A percentile compares a stretch with the other conserved stretches of the same genome.
phyloP scores from a whole-genome alignment of 176 grass and related monocot genomes.

The Microstegium vimineum region DNA sequence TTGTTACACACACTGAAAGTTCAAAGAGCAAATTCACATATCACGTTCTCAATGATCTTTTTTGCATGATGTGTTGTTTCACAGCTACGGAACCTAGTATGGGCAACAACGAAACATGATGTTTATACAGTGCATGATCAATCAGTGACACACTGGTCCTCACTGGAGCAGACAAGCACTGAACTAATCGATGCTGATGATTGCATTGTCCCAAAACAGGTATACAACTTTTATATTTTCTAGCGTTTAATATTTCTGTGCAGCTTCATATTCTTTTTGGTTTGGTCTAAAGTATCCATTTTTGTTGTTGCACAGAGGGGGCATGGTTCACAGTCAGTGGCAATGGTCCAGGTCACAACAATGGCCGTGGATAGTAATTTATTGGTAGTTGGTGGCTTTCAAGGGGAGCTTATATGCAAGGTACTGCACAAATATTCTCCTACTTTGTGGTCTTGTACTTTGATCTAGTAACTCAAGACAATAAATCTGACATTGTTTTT shows the following conservation, averaged over 20 bases:
- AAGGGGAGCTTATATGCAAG: conserved; percentile 96
- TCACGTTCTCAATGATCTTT: neutral
- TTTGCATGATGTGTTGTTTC: conserved; percentile 19
- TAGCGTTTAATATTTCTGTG: neutral
- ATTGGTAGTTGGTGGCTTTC: conserved; percentile 86
- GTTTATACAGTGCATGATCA: conserved; percentile 84
- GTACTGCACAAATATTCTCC: conserved; percentile 23
- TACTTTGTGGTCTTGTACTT: neutral
- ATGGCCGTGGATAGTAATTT: conserved; percentile 73
- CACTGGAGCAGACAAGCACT: conserved; percentile 54
- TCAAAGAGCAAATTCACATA: neutral
- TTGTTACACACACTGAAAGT: neutral
- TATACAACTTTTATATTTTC: conserved; percentile 15
- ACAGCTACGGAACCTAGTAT: conserved; percentile 89
- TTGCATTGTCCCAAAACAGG: conserved; percentile 63
- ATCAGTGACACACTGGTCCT: conserved; percentile 83
- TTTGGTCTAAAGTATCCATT: conserved; percentile 2
- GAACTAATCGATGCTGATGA: conserved; percentile 74
- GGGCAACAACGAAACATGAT: conserved; percentile 95
- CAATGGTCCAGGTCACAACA: conserved; percentile 88
- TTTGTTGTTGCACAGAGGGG: conserved; percentile 54
- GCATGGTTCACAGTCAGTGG: conserved; percentile 54
- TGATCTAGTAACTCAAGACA: neutral
- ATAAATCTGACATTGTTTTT: neutral
- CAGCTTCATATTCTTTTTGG: conserved; percentile 11